Evolutionary conservation across 140 eudicot species (phyloP).

Genomic region (Cichorium intybus): DNA sequence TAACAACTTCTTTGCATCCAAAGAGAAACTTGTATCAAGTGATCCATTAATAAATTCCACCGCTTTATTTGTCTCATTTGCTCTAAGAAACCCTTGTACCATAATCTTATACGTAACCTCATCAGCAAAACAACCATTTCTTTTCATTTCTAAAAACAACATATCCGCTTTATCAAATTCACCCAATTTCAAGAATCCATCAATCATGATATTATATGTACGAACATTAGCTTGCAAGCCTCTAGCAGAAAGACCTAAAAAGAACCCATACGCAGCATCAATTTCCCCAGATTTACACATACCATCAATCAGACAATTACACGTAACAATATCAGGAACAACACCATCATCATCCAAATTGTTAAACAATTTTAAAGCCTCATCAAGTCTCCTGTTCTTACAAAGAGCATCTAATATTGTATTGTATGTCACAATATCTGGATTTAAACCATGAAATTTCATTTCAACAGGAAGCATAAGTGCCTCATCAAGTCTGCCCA

Average conservation of each 20-base stretch:
- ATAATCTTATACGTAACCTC: slow-evolving; percentile 27
- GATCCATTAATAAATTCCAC: slow-evolving; percentile 21
- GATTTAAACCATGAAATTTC: slow-evolving; percentile 16
- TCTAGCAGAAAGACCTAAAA: slow-evolving; percentile 27
- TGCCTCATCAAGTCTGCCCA: slow-evolving; percentile 8
- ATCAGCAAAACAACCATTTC: slow-evolving; percentile 18
- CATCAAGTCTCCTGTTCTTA: slow-evolving; percentile 21
- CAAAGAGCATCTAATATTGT: slow-evolving; percentile 21
- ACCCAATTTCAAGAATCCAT: slow-evolving; percentile 26
- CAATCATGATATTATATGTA: slow-evolving; percentile 31
- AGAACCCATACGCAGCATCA: slow-evolving; percentile 16
- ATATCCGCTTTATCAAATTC: slow-evolving; percentile 23
- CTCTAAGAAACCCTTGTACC: slow-evolving; percentile 26
- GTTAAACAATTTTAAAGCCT: slow-evolving; percentile 24
- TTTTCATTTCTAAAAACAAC: slow-evolving; percentile 25
- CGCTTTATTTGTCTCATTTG: slow-evolving; percentile 18
- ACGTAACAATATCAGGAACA: slow-evolving; percentile 29
- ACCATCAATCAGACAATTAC: slow-evolving; percentile 31
- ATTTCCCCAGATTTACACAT: slow-evolving; percentile 28
- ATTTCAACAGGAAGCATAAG: slow-evolving; percentile 21
- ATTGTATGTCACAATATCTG: slow-evolving; percentile 20
- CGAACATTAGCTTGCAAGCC: slow-evolving; percentile 29
- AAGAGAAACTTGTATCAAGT: not conserved
- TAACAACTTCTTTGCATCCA: slow-evolving; percentile 20
- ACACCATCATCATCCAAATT: slow-evolving; percentile 11